Evolutionary conservation across 2,329 filamentous ascomycete genomes (phyloP), one percentile per base, ranked within the genome.

Genomic region (Botrytis porri): DNA sequence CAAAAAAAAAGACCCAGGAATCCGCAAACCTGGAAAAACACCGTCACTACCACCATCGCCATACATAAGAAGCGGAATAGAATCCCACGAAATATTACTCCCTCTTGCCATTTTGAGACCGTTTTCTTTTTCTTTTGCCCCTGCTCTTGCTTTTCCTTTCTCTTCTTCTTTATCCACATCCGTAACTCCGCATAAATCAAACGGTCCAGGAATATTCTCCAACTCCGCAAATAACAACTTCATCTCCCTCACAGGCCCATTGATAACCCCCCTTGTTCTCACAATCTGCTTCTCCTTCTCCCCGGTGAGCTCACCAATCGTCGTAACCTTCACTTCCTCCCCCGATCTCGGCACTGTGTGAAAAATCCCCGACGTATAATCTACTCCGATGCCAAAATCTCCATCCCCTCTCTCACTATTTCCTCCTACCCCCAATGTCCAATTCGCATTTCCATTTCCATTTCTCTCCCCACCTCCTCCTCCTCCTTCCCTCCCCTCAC

Each of bases 301-400:
- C 1, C 12, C 20, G 5, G 8, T 14, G 25, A 32, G 10, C 18
- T 41, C 16, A 43, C 61, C 2, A 16, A 57, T 32, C n/a, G 22
- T n/a, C 37, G 29, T 9, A 20, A 67, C 39, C 8, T n/a, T 39
- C 3, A 72, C 2, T 29, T 69, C 51, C 14, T 69, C 62, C 3
- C 45, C 57, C 9, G 70, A 59, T 4, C 60, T 72, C 8, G 20
- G 32, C 41, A 72, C 43, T 4, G 39, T 48, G 20, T 69, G 63
- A n/a, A 72, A 67, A 20, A 69, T 20, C 1, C 14, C 18, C 20
- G 35, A 66, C 1, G 22, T 25, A 60, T 72, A 72, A 60, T 72
- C 70, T 14, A 69, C 12, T 25, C 62, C 62, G 25, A 72, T 69
- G 0, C 70, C 70, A 51, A 72, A 69, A 29, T 72, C 64, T 5